Evolutionary conservation across 179 eudicot genomes (phyloP), one percentile per base, ranked within the genome.

Genomic region (Nepenthes alata): DNA sequence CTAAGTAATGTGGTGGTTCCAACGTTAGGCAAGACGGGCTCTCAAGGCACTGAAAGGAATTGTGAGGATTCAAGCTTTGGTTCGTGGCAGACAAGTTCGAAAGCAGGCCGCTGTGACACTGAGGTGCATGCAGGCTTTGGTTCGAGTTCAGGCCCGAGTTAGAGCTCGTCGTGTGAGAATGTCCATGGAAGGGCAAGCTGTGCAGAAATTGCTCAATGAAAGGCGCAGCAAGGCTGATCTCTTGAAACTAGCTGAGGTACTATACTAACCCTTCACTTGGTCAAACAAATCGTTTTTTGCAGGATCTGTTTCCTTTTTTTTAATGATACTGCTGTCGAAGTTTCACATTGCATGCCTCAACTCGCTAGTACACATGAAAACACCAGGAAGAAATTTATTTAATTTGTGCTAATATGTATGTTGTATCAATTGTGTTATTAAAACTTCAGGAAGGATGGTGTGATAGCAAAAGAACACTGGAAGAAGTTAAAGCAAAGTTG

Each of bases 71-170:
- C 98, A 93, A 78, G 96, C 97, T 36, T 60, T 91, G 57, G 88
- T 91, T 14, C 73, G 96, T 0, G 97, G 97, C 35, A 57, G 96
- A 39, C 93, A 91, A 58, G 97, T 91, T 14, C 67, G 97, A 14
- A 91, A 83, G 63, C 97, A 91, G 58, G 97, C 97, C 57, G 97
- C 97, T 11, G 97, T 91, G 9, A 91, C 96, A 1, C 81, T 91
- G 13, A 70, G 91, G 74, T 91, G 97, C 63, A 91, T 91, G 97
- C 97, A 91, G 70, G 97, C 97, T 14, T 81, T 91, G 61, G 97
- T 91, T 66, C 76, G 97, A 9, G 94, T 88, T 14, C 97, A 91
- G 70, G 97, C 97, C 11, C 73, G 97, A 16, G 87, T 91, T 55
- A 74, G 97, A 62, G 94, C 97, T 62, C 91, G 90, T 1, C 91